Base-by-base conservation (phyloP, 306 rosid species). In the Ochetophila trinervis region DNA sequence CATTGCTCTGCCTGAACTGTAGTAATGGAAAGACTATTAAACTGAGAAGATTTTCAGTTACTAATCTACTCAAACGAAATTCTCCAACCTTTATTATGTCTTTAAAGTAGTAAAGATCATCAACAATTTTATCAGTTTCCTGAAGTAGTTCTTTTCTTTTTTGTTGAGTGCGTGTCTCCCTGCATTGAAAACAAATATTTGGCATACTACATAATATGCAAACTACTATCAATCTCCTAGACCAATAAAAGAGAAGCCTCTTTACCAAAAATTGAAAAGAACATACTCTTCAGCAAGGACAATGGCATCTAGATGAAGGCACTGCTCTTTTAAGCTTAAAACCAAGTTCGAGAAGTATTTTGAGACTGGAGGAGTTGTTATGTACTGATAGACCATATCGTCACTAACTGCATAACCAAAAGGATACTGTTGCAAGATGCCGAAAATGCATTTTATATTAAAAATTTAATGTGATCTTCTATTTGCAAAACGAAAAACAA, bases 361-460 rank as follows among this genome's bases (percentile, higher is more conserved):
- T 53, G 97, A 90, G 77, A 82, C 87, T 68, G 97, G 91, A 76
- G 92, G 81, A 77, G 84, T 66, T 24, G 81, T 76, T 65, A 90
- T 87, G 70, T 81, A 90, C 80, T 82, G 84, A 73, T 56, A 84
- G 54, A 80, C 86, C 87, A 76, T 78, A 62, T 71, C 86, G 80
- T 90, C 95, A n/a, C 88, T 65, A 81, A 84, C 92, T 90, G 95
- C 85, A 82, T 22, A 80, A 74, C 72, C 74, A 87, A 80, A 70
- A 77, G 40, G 51, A 72, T 66, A 74, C 61, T 57, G 73, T 48
- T 57, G 67, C 63, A 70, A 66, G 44, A 27, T 72, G 77, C 74
- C 72, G 61, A 63, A 81, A 72, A 42, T 67, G 24, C 61, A 74
- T 53, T 58, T 19, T 56, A 53, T 35, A 65, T 57, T 18, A 59